phyloP scores from a whole-genome alignment of 2,329 filamentous ascomycete species.

The Drechslera avenae region DNA sequence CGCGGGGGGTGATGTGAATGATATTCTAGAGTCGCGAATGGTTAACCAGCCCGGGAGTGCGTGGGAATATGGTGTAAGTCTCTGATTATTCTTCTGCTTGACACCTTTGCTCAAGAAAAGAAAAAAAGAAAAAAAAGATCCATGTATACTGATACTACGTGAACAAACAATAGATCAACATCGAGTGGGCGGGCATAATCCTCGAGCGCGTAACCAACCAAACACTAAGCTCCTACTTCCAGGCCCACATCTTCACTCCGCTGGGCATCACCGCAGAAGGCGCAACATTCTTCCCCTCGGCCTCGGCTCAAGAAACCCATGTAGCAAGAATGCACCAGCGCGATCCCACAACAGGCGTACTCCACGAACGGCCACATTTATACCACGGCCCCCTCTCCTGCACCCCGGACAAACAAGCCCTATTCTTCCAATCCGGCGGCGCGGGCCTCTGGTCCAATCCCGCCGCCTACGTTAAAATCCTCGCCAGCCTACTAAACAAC shows the following conservation, averaged over 20 bases:
- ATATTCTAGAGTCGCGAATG: conserved; percentile 59
- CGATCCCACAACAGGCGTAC: conserved; percentile 47
- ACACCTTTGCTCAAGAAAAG: too few relatives aligned
- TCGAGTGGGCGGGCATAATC: conserved; percentile 58
- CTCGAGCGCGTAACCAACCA: conserved; percentile 53
- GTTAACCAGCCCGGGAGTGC: conserved; percentile 67
- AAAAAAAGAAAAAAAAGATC: too few relatives aligned
- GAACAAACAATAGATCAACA: conserved; percentile 49
- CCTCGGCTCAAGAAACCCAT: conserved; percentile 57
- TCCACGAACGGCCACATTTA: conserved; percentile 56
- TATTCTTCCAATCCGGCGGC: conserved; percentile 64
- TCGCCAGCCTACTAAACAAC: conserved; percentile 67
- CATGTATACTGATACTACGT: too few relatives aligned
- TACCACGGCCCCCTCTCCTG: conserved; percentile 54
- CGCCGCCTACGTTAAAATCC: conserved; percentile 64
- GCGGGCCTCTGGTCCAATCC: conserved; percentile 65
- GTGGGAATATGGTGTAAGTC: conserved; percentile 61
- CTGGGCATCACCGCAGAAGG: conserved; percentile 51
- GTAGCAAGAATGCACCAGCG: conserved; percentile 64
- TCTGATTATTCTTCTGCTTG: neutral
- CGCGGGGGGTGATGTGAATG: conserved; percentile 47
- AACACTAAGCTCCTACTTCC: conserved; percentile 54
- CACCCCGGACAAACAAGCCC: conserved; percentile 51
- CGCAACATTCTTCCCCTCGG: conserved; percentile 62
- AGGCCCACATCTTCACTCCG: conserved; percentile 54